Evolutionary conservation across 805 yeast genomes (phyloP), one percentile per base, ranked within the genome.

Genomic region (Wickerhamomyces queroliae): DNA sequence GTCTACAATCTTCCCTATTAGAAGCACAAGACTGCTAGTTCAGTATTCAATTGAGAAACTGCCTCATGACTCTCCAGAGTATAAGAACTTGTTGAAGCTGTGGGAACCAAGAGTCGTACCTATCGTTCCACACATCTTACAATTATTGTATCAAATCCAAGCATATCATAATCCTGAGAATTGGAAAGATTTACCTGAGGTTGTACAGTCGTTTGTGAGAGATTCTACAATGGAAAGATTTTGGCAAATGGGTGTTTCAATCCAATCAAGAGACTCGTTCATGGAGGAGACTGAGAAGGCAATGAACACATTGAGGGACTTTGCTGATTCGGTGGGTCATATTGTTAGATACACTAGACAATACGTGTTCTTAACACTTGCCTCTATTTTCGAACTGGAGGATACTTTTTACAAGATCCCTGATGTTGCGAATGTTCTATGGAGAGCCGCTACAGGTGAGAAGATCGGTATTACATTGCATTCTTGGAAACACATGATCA

Each of bases 241-340:
- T 59, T 93, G 99, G 99, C 98, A 95, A 56, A 95, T 89, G 44
- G 99, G 99, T 15, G 95, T 95, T 18, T 86, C 96, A 1, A 84
- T 86, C 42, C 95, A 93, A 62, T 80, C 95, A 2, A 83, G 87
- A 53, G 98, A 93, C 57, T 89, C 93, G 25, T 95, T 93, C 50
- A 82, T 93, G 46, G 95, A 86, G 56, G 98, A 93, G 56, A 89
- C 81, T 53, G 95, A 87, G 42, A 88, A 84, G 56, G 98, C 99
- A 0, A 87, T 93, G 69, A 83, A 84, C 47, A 90, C 99, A 0
- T 65, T 93, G 42, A 74, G 98, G 48, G 99, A 93, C 63, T 93
- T 93, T 69, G 98, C 99, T 0, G 98, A 95, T 58, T 84, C 95
- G 12, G 95, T 93, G 12, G 99, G 99, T 15, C 97, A 93, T 60